Evolutionary conservation across 257 asterid genomes (phyloP), one percentile per base, ranked within the genome.

Genomic region (Verbascum thapsus): DNA sequence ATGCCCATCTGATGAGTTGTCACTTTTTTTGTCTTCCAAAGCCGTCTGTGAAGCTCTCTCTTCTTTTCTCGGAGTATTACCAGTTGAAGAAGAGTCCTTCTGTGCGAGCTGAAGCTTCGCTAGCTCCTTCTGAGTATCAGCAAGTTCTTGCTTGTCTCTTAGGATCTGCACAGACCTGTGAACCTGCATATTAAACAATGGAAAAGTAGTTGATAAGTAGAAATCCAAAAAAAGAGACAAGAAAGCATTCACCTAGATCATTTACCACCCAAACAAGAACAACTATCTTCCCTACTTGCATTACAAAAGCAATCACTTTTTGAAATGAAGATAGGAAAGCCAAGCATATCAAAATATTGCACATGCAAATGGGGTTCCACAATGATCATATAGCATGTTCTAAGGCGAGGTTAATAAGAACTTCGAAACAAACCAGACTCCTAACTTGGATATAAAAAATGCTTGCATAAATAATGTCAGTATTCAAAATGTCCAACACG

Each of bases 61-160:
- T 68, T 87, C 96, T 12, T 76, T 80, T 67, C 79, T 88, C 40
- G 71, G 89, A 47, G 73, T 66, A 69, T 23, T 80, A 68, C 59
- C 72, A 64, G 78, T 63, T 18, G 81, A 66, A 45, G 90, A 68
- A 55, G 95, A 72, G 44, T 84, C 99, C 55, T 83, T 88, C 55
- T 87, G 91, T 6, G 76, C 85, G 48, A 89, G 87, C 78, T 92
- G 91, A 77, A 92, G 96, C 79, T 82, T 89, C 66, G 97, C 91
- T 43, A 87, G 89, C 74, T 92, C 99, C 77, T 85, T 89, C 68
- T 89, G 97, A 57, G 97, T 61, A 30, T 89, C 97, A 18, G 91
- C 90, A 66, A 92, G 97, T 75, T 92, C 99, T 75, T 92, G 97
- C 76, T 92, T 92, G 67, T 92, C 99, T 67, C 96, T 76, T 59